Conservation (phyloP, 805 yeast genomes). For the Priceomyces castillae region DNA sequence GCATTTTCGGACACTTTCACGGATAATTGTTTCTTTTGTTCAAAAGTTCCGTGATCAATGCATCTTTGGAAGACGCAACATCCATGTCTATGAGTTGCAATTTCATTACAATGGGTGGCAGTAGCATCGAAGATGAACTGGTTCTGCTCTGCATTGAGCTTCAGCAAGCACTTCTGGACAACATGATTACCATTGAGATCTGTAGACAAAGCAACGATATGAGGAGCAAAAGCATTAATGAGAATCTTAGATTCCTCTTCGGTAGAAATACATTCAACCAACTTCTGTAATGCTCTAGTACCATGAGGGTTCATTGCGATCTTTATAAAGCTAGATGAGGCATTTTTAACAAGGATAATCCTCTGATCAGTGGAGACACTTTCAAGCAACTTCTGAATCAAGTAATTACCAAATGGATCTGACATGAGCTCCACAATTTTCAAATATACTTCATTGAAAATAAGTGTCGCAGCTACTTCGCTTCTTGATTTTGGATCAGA, state of each 20-base stretch:
- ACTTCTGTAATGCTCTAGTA: constrained; percentile 89
- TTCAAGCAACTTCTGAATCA: constrained; percentile 87
- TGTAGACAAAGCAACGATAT: constrained; percentile 75
- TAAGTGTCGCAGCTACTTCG: constrained; percentile 59
- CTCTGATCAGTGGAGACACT: constrained; percentile 69
- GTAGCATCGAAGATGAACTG: constrained; percentile 92
- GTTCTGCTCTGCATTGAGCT: constrained; percentile 61
- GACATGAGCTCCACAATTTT: constrained; percentile 86
- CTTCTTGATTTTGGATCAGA: constrained; percentile 13
- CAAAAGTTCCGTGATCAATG: constrained; percentile 77
- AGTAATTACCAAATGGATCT: constrained; percentile 96
- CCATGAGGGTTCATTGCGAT: constrained; percentile 95
- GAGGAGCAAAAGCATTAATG: constrained; percentile 57
- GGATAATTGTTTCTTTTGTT: constrained; percentile 68
- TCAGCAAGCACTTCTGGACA: constrained; percentile 85
- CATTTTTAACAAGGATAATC: constrained; percentile 62
- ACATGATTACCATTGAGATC: constrained; percentile 97
- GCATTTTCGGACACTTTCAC: constrained; percentile 66
- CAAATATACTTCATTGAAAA: constrained; percentile 75
- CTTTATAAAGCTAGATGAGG: constrained; percentile 68
- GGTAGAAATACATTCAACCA: constrained; percentile 76
- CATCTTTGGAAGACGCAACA: constrained; percentile 97
- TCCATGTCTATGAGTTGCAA: constrained; percentile 95
- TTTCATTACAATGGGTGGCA: constrained; percentile 63
- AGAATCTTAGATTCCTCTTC: constrained; percentile 69